phyloP scores from a whole-genome alignment of 2,329 filamentous ascomycete genomes.

The Bipolaris sorokiniana region DNA sequence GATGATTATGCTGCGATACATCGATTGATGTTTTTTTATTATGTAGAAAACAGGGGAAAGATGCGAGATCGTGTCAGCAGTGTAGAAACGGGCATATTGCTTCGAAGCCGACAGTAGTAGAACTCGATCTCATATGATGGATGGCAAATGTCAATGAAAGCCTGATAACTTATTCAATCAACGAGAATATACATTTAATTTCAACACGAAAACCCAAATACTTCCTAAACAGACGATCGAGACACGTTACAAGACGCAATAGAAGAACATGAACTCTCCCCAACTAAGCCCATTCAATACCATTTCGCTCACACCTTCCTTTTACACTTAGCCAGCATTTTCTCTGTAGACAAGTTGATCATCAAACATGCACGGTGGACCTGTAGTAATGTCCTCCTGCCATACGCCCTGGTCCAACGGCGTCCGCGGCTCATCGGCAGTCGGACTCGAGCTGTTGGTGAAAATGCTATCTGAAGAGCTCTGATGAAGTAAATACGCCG shows the following conservation, averaged over 20 bases:
- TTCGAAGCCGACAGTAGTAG: too few species aligned
- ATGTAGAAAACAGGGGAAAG: too few species aligned
- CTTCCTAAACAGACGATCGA: neutral
- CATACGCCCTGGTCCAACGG: slow-evolving; percentile 21
- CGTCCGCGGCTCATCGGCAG: slow-evolving; percentile 30
- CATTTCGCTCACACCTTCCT: neutral
- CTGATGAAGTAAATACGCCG: slow-evolving; percentile 27
- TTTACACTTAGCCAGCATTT: slow-evolving; percentile 11
- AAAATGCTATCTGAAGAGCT: slow-evolving; percentile 33
- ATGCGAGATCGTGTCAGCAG: too few species aligned
- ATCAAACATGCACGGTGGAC: slow-evolving; percentile 13
- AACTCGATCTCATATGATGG: too few species aligned
- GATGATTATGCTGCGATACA: too few species aligned
- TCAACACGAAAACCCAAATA: neutral
- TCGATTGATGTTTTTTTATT: too few species aligned
- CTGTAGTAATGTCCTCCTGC: slow-evolving; percentile 20
- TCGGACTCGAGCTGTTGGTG: slow-evolving; percentile 26
- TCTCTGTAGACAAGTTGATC: slow-evolving; percentile 11
- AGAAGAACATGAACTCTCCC: neutral
- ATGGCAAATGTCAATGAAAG: too few species aligned
- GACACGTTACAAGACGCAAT: neutral
- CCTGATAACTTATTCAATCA: too few species aligned
- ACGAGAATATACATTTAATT: neutral
- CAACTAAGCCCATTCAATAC: neutral
- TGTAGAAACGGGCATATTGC: too few species aligned